Evolutionary conservation across 495 filamentous ascomycete species (phyloP).

Genomic region (Penicillium parvum): DNA sequence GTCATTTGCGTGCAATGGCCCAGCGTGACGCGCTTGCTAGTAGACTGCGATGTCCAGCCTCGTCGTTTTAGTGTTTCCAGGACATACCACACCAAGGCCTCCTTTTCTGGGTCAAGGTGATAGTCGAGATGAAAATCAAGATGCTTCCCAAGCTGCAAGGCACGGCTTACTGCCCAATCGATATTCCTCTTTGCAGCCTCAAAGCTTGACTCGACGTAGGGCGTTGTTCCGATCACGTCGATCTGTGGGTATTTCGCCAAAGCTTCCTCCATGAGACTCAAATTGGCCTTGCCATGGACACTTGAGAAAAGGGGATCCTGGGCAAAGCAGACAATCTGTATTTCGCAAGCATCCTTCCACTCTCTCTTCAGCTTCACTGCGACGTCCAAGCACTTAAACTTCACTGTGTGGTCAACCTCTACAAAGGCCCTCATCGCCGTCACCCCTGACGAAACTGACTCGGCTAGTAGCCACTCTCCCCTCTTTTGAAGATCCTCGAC

Average conservation of each 20-base stretch:
- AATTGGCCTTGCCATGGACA: constrained; percentile 41
- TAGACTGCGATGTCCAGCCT: constrained; percentile 38
- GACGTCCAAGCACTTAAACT: constrained; percentile 53
- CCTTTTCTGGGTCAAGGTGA: constrained; percentile 47
- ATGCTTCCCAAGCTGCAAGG: constrained; percentile 47
- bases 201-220: constrained; percentile 60
- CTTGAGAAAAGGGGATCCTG: constrained; percentile 66
- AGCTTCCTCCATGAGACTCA: constrained; percentile 47
- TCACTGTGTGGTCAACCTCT: constrained; percentile 64
- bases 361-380: constrained; percentile 54
- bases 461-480: constrained; percentile 62
- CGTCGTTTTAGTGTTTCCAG: constrained; percentile 43
- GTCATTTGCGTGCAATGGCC: constrained; percentile 70
- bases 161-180: constrained; percentile 54
- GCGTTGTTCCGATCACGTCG: constrained; percentile 63
- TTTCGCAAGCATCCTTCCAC: constrained; percentile 50
- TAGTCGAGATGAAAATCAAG: constrained; percentile 76
- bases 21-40: constrained; percentile 52
- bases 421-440: constrained; percentile 71
- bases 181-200: constrained; percentile 54
- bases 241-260: constrained; percentile 33
- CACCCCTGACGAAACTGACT: constrained; percentile 62
- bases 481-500: constrained; percentile 55
- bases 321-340: constrained; percentile 72
- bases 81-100: constrained; percentile 51